Conservation (phyloP, 2,329 filamentous ascomycete species). For the Colletotrichum melonis region DNA sequence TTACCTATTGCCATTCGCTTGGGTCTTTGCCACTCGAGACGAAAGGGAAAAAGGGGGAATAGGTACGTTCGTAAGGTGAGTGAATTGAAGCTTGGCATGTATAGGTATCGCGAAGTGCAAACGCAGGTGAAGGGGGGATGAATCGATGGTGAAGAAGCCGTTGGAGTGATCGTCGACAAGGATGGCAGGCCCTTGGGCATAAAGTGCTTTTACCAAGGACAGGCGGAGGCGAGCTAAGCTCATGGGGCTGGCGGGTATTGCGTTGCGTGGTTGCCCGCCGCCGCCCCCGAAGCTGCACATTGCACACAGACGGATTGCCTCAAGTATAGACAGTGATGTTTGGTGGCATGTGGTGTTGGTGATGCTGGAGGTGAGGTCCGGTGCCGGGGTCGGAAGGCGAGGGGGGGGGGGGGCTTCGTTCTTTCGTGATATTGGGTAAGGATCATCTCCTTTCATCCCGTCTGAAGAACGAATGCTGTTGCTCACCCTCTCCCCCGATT, state of each 20-base stretch:
- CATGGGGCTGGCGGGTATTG: background rate
- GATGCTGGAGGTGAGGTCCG: background rate
- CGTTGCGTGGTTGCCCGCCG: too few relatives aligned
- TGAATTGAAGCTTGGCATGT: background rate
- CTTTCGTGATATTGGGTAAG: background rate
- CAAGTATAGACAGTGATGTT: background rate
- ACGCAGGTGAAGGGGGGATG: background rate
- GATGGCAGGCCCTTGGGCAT: background rate
- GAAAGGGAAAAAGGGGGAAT: background rate
- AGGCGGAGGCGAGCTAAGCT: background rate
- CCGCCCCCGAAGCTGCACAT: background rate
- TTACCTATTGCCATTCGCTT: background rate
- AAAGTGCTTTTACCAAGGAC: background rate
- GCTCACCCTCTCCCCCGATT: background rate
- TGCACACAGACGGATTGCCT: background rate
- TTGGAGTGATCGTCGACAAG: slow-evolving; percentile 1
- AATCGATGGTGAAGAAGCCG: background rate
- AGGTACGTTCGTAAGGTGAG: background rate
- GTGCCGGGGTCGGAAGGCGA: background rate
- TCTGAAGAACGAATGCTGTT: slow-evolving; percentile 11
- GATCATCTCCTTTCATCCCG: slow-evolving; percentile 5
- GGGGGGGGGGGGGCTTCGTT: background rate
- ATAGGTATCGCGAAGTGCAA: background rate
- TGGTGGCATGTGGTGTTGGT: background rate
- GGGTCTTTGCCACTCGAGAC: background rate